Evolutionary conservation across 1,284 basidiomycete genomes (phyloP).

Genomic region (Leucoagaricus sp.): DNA sequence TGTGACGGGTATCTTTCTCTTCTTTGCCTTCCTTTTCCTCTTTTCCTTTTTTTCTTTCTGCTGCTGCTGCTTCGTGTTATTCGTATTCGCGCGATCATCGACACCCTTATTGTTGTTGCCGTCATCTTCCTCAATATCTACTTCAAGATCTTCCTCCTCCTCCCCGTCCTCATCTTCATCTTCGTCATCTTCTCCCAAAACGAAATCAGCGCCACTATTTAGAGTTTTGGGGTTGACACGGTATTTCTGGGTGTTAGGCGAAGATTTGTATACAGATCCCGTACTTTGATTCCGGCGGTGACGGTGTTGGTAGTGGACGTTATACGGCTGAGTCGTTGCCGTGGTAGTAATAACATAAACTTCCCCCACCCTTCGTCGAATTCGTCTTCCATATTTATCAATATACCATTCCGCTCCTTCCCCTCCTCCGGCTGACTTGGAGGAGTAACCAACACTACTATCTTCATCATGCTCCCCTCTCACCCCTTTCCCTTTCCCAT

Average conservation of each 20-base stretch:
- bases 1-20: constrained; percentile 33
- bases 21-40: constrained; percentile 21
- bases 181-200: background rate
- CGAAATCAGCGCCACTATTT: background rate
- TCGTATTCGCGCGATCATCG: background rate
- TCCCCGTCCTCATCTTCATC: background rate
- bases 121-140: constrained; percentile 10
- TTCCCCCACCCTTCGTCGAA: background rate
- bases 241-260: constrained; percentile 21
- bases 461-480: constrained; percentile 18
- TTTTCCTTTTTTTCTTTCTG: constrained; percentile 22
- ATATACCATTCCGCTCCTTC: constrained; percentile 15
- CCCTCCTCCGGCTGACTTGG: constrained; percentile 14
- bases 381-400: constrained; percentile 5
- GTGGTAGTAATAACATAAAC: background rate
- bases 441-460: no score
- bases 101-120: background rate
- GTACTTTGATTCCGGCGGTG: no score
- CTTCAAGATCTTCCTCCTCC: constrained; percentile 13
- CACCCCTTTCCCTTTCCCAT: background rate
- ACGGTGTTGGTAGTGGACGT: no score
- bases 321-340: no score
- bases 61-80: background rate
- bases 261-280: constrained; percentile 23
- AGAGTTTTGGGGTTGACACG: constrained; percentile 8